A percentile compares a stretch with the other conserved stretches of the same genome.
phyloP scores from a whole-genome alignment of 495 filamentous ascomycete species.

The Venustampulla echinocandica region DNA sequence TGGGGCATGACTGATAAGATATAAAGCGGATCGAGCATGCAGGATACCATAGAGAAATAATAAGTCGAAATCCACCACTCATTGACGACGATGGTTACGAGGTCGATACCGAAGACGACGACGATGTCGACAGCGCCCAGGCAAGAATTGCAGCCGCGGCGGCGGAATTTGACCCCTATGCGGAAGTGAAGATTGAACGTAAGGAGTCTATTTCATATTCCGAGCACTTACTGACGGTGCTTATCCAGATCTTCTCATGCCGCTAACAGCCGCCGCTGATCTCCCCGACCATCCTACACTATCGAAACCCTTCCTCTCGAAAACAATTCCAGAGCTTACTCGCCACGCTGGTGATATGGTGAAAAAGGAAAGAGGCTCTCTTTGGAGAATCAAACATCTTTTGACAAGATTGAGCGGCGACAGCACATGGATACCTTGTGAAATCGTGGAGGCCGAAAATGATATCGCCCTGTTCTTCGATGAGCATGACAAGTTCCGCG shows the following conservation, averaged over 20 bases:
- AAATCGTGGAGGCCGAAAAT: conserved; percentile 44
- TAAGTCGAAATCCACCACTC: conserved; percentile 62
- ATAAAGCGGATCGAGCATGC: conserved; percentile 71
- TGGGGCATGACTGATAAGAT: conserved; percentile 6
- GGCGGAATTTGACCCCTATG: conserved; percentile 75
- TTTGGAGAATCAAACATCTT: conserved; percentile 72
- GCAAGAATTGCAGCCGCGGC: conserved; percentile 60
- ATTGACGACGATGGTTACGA: conserved; percentile 85
- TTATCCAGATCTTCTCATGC: conserved; percentile 67
- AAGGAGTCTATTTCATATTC: conserved; percentile 21
- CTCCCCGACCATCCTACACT: conserved; percentile 76
- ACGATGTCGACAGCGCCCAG: conserved; percentile 55
- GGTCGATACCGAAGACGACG: conserved; percentile 72
- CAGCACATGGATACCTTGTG: conserved; percentile 68
- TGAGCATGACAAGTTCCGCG: conserved; percentile 8
- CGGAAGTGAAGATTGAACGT: conserved; percentile 77
- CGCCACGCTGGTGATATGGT: conserved; percentile 58
- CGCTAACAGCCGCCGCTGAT: conserved; percentile 78
- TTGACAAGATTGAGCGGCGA: conserved; percentile 74
- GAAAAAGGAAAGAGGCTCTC: conserved; percentile 62
- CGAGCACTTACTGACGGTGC: conserved; percentile 13
- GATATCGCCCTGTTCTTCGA: conserved; percentile 43
- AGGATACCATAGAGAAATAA: conserved; percentile 75
- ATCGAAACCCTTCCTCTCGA: conserved; percentile 72
- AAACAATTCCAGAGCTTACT: conserved; percentile 71